Evolutionary conservation across 306 rosid species (phyloP), one percentile per base, ranked within the genome.

Genomic region (Arachis stenosperma): DNA sequence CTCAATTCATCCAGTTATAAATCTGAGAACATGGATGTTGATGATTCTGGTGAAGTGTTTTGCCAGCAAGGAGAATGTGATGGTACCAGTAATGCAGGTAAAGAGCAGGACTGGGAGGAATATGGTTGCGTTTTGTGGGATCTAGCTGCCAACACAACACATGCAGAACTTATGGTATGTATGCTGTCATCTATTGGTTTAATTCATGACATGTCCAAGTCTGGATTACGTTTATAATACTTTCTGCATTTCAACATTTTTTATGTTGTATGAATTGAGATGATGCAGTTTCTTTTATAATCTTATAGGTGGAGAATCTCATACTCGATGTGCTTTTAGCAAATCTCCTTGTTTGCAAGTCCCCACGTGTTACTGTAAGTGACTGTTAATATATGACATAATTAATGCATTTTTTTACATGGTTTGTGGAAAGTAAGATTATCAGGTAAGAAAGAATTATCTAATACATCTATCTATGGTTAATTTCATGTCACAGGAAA

Each of bases 111-210:
- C 12, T 89, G 96, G 98, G 97, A 94, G 78, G 98, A 91, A 77
- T 75, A 69, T 75, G 97, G 98, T 65, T 94, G 96, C 59, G 9
- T 91, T 79, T 82, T 93, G 79, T 93, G 98, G 98, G 98, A 89
- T 85, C 82, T 90, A 66, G 88, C 97, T 79, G 90, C 98, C 1
- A 82, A 81, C 79, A 90, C 75, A 86, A 85, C 84, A 50, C 96
- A 91, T 72, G 97, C 98, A 8, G 96, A 93, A 80, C 82, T 93
- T 68, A 91, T 91, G 98, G 98, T 93, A 85, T 9, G 41, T 36
- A 9, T 81, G 30, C 3, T 67, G 22, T 47, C 44, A 73, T 70
- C 65, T 13, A 33, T 63, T 60, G 17, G 13, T 42, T 68, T 9
- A 39, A 39, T 22, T 60, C 39, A 52, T 8, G 22, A 29, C 3